Conservation (phyloP, 2,329 filamentous ascomycete genomes). For the Aspergillus ibericus region DNA sequence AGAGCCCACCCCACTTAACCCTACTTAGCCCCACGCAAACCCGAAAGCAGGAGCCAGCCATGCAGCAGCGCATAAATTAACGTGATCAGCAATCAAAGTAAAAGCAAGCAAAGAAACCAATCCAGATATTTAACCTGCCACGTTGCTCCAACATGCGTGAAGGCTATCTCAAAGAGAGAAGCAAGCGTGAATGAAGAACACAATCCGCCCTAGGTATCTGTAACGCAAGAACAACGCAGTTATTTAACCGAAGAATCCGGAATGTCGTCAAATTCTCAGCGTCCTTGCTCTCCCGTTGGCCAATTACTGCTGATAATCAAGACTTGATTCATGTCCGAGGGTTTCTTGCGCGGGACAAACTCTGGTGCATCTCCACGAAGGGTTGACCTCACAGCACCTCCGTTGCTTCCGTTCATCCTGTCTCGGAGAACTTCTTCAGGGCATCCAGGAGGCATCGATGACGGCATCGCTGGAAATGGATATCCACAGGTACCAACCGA, state of each 20-base stretch:
- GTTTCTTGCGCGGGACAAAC: conserved; percentile 18
- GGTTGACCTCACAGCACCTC: neutral
- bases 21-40: neutral
- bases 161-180: neutral
- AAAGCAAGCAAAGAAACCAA: neutral
- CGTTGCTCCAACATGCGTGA: neutral
- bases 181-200: neutral
- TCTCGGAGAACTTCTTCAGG: neutral
- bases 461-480: no score
- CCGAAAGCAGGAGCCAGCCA: neutral
- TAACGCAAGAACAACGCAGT: neutral
- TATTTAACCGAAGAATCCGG: neutral
- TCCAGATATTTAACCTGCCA: neutral
- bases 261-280: neutral
- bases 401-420: neutral
- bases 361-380: conserved; percentile 25
- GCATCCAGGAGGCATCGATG: neutral
- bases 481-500: no score
- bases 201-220: neutral
- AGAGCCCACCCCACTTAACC: neutral
- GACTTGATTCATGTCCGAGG: neutral
- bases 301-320: conserved; percentile 8
- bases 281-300: neutral
- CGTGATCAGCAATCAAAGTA: neutral
- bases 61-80: neutral